Evolutionary conservation across 2,329 filamentous ascomycete genomes (phyloP), one percentile per base, ranked within the genome.

Genomic region (Trichoderma citrinoviride): DNA sequence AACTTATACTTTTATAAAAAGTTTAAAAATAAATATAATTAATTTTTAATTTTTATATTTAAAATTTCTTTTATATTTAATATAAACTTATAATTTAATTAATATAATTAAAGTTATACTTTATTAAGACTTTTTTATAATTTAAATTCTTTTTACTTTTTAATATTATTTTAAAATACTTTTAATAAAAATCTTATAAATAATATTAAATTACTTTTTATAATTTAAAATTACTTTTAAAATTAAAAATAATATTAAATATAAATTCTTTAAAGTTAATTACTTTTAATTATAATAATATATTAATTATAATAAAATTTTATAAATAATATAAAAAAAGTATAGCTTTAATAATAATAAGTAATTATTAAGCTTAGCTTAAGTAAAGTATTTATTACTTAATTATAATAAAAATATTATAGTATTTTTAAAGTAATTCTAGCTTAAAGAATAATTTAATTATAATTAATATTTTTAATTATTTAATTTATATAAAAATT

Each of bases 391-490:
- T n/a, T n/a, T n/a, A n/a, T n/a, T n/a, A n/a, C n/a, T n/a, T n/a
- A n/a, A n/a, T n/a, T n/a, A n/a, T n/a, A 19, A 12, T 7, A 29
- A 55, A 55, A 44, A 37, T 55, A 63, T 47, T n/a, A n/a, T n/a
- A n/a, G n/a, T n/a, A 55, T 4, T 47, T 19, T 7, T n/a, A n/a
- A n/a, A n/a, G n/a, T n/a, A n/a, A n/a, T n/a, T n/a, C n/a, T n/a
- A n/a, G n/a, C n/a, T n/a, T n/a, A n/a, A n/a, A n/a, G n/a, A 7
- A 15, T 55, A 54, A 46, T 12, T 21, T 55, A 43, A 44, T 54
- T 7, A 3, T 17, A 43, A 61, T 19, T n/a, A 37, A 15, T 61
- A 41, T 52, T 52, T 61, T 61, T 52, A 52, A 52, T 52, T 64
- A 64, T 50, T 50, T 37, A 40, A 58, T 58, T 27, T 58, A 64